Evolutionary conservation across 2,329 filamentous ascomycete species (phyloP), one percentile per base, ranked within the genome.

Genomic region (Dryadomyces sulphureus): DNA sequence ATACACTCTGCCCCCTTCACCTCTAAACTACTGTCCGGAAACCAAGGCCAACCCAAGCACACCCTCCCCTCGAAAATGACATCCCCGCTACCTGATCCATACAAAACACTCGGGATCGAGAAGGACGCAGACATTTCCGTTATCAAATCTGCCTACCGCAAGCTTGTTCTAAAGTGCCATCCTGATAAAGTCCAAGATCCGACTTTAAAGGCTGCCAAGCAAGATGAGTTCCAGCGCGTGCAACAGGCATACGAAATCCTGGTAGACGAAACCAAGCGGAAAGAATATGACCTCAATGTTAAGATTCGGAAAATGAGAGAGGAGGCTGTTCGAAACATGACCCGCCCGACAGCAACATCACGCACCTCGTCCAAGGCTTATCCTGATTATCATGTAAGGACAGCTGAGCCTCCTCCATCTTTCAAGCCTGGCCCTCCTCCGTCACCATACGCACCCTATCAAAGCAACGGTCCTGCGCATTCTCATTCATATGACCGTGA

Each of bases 191-290:
- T 94, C 51, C 81, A 87, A 54, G 77, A 94, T 56, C 78, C 81
- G 45, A 69, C 77, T 16, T 68, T 84, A 56, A 93, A 92, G 64
- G 77, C 78, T 49, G 68, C 77, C 55, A 93, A 89, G 62, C 79
- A 84, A 55, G 81, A 87, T 55, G 81, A 94, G 63, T 98, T 96
- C 58, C 88, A 95, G 63, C 80, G 79, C 60, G 85, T 96, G 30
- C 89, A 95, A 62, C 78, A 89, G 56, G 89, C 92, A 43, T 98
- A 94, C 64, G 92, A 96, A 63, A 70, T 92, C 25, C 75, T 98
- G 50, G 84, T 78, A 57, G 81, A 95, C 59, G 83, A 90, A 24
- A 70, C 67, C 7, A 77, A 81, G 59, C 72, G 86, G 49, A 64
- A 68, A 48, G 78, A 79, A 54, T 94, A 95, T 62, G 87, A 96